Conservation (phyloP, 768 basidiomycete genomes). For the Pleurotus citrinopileatus region DNA sequence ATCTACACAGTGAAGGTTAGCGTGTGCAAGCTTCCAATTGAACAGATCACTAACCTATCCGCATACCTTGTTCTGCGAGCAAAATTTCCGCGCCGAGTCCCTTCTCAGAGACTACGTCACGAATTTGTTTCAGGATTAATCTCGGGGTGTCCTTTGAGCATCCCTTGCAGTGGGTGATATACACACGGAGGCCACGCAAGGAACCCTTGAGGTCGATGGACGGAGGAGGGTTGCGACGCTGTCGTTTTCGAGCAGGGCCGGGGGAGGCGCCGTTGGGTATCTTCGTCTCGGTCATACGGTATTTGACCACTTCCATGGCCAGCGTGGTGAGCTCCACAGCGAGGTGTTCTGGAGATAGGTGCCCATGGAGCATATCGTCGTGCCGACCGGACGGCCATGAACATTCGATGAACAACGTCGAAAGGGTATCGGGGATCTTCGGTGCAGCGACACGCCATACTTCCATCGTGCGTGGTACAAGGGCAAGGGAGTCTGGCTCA, state of each 20-base stretch:
- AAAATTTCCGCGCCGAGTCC: slow-evolving; percentile 72
- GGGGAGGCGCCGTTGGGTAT: slow-evolving; percentile 13
- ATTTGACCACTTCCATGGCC: slow-evolving; percentile 62
- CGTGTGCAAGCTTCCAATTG: too few species aligned
- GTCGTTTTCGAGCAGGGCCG: slow-evolving; percentile 14
- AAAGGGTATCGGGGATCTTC: slow-evolving; percentile 65
- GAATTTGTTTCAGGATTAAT: slow-evolving; percentile 74
- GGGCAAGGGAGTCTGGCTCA: slow-evolving; percentile 76
- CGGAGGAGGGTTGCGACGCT: slow-evolving; percentile 28
- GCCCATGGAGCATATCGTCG: slow-evolving; percentile 74
- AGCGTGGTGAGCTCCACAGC: slow-evolving; percentile 70
- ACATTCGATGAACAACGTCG: slow-evolving; percentile 92
- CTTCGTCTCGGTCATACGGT: slow-evolving; percentile 19
- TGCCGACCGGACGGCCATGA: slow-evolving; percentile 78
- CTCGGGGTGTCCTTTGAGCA: slow-evolving; percentile 49
- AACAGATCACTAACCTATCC: slow-evolving; percentile 67
- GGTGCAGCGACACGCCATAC: slow-evolving; percentile 86
- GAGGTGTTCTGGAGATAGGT: slow-evolving; percentile 80
- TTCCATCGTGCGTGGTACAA: slow-evolving; percentile 52
- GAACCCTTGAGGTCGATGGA: slow-evolving; percentile 47
- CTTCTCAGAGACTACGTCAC: slow-evolving; percentile 53
- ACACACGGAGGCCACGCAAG: slow-evolving; percentile 63
- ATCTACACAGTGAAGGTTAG: slow-evolving; percentile 28
- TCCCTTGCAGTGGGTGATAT: slow-evolving; percentile 88
- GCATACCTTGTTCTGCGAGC: slow-evolving; percentile 77